Evolutionary conservation across 2,329 filamentous ascomycete species (phyloP).

Genomic region (Talaromyces islandicus): DNA sequence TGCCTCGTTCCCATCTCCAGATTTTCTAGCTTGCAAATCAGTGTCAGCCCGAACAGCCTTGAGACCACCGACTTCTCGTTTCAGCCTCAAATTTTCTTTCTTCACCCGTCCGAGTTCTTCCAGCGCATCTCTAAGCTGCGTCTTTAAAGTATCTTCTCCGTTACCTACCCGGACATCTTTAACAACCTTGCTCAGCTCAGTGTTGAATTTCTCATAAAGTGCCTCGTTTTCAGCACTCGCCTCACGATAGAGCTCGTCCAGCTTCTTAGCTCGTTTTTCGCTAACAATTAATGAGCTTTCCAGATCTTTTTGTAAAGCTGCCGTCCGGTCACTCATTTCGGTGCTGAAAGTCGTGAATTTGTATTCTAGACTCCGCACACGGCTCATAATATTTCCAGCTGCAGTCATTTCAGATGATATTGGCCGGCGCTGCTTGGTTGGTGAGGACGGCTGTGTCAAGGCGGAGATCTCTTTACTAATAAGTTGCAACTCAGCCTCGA

Average conservation of each 20-base stretch:
- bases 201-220: conserved; percentile 85
- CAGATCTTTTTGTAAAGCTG: conserved; percentile 63
- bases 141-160: conserved; percentile 71
- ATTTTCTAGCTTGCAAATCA: conserved; percentile 21
- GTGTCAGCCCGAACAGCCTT: conserved; percentile 41
- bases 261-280: conserved; percentile 71
- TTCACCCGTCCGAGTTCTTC: conserved; percentile 73
- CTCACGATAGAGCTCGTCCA: conserved; percentile 86
- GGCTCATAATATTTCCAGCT: conserved; percentile 33
- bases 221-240: conserved; percentile 86
- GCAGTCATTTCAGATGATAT: conserved; percentile 19
- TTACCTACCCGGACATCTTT: conserved; percentile 69
- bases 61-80: conserved; percentile 72
- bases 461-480: conserved; percentile 73
- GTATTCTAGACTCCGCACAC: conserved; percentile 62
- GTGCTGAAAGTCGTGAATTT: conserved; percentile 56
- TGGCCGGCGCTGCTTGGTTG: conserved; percentile 17
- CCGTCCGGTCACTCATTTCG: conserved; percentile 57
- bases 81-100: conserved; percentile 79
- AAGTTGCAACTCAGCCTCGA: conserved; percentile 70
- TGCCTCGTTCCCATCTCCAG: conserved; percentile 18
- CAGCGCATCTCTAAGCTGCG: conserved; percentile 63
- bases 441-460: conserved; percentile 28
- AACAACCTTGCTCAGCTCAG: conserved; percentile 78
- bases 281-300: conserved; percentile 65